These are phyloP conservation scores for Coprinellus aureogranulatus DNA, from an alignment of 768 basidiomycete genomes.

Conservation along the genomic window DNA sequence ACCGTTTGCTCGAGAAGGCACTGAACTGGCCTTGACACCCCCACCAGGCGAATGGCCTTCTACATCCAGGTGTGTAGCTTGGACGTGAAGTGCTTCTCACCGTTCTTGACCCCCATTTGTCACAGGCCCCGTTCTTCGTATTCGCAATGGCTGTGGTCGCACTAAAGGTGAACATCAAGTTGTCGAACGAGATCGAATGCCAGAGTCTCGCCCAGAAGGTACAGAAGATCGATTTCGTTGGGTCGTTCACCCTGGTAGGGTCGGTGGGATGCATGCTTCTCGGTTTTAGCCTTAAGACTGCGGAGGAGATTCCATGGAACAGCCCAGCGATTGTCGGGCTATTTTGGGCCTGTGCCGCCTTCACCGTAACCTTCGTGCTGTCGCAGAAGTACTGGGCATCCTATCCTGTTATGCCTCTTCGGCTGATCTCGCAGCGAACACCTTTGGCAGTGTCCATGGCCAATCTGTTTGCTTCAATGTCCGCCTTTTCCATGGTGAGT, in stretches of 20 bases:
- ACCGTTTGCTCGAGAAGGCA: constrained; percentile 9
- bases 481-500: constrained; percentile 75
- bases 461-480: constrained; percentile 75
- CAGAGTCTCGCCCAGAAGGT: constrained; percentile 63
- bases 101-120: constrained; percentile 11
- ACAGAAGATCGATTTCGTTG: constrained; percentile 79
- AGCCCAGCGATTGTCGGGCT: constrained; percentile 70
- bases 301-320: constrained; percentile 76
- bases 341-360: constrained; percentile 55
- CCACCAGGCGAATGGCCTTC: constrained; percentile 77
- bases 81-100: constrained; percentile 3
- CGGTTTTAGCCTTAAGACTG: constrained; percentile 73
- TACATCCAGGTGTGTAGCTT: constrained; percentile 63
- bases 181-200: constrained; percentile 65
- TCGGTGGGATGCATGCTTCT: constrained; percentile 70
- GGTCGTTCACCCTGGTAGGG: constrained; percentile 75
- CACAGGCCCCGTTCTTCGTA: constrained; percentile 72
- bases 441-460: constrained; percentile 77
- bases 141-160: constrained; percentile 70
- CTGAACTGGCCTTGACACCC: constrained; percentile 17
- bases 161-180: constrained; percentile 72
- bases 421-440: constrained; percentile 71
- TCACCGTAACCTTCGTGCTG: constrained; percentile 58
- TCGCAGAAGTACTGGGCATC: constrained; percentile 78
- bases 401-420: constrained; percentile 90